Conservation (phyloP, 2,329 filamentous ascomycete genomes). For the Fusarium pseudoanthophilum region DNA sequence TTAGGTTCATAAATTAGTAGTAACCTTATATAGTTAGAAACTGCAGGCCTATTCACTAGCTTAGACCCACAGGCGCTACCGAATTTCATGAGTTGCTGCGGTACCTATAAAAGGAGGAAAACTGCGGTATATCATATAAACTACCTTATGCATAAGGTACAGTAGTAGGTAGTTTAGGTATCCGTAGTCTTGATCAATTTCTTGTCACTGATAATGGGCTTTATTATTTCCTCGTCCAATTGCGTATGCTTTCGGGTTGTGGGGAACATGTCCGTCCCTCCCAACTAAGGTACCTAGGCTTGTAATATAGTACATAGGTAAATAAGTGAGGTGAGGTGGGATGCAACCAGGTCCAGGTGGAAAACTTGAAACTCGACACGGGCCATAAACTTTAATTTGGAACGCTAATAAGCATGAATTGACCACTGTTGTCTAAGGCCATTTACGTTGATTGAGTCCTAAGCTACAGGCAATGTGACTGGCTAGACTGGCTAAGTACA, state of each 20-base stretch:
- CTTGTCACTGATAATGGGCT: not conserved
- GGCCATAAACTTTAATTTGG: not conserved
- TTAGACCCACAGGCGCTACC: too few relatives aligned
- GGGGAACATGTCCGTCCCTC: not conserved
- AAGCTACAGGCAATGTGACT: not conserved
- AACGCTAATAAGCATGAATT: not conserved
- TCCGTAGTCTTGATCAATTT: not conserved
- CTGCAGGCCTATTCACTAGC: too few relatives aligned
- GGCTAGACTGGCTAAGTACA: not conserved
- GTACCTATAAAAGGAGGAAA: not conserved
- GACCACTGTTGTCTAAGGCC: not conserved
- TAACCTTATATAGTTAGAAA: too few relatives aligned
- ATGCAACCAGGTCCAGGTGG: not conserved
- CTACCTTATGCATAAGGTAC: too few relatives aligned
- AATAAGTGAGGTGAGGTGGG: not conserved
- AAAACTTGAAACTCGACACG: not conserved
- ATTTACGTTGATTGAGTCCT: not conserved
- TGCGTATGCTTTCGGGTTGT: not conserved
- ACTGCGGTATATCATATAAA: too few relatives aligned
- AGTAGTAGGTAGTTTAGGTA: not conserved
- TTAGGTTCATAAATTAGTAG: too few relatives aligned
- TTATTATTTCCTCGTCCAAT: not conserved
- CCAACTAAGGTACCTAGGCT: not conserved
- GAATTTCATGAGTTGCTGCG: too few relatives aligned
- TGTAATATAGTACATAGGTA: not conserved